Conservation (phyloP, 2,329 filamentous ascomycete genomes). For the Gremmenia infestans region DNA sequence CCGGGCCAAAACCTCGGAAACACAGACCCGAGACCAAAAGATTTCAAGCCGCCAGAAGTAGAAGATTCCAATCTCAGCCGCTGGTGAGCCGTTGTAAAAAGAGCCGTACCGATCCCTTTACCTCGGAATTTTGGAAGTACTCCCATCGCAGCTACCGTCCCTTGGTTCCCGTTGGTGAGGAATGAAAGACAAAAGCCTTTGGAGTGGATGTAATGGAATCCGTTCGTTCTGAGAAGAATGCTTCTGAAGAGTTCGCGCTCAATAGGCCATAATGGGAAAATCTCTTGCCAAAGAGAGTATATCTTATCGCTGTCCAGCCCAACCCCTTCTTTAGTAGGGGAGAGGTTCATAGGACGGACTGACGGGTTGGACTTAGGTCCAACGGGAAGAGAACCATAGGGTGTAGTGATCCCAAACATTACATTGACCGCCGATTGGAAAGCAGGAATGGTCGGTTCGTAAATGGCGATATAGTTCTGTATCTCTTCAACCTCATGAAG, state of each 20-base stretch:
- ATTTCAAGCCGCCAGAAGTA: slow-evolving; percentile 20
- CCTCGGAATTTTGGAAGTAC: slow-evolving; percentile 33
- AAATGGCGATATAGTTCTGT: slow-evolving; percentile 39
- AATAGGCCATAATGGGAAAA: slow-evolving; percentile 35
- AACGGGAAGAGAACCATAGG: slow-evolving; percentile 35
- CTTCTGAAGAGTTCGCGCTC: slow-evolving; percentile 25
- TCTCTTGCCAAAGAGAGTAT: slow-evolving; percentile 31
- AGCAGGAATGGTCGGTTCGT: slow-evolving; percentile 40
- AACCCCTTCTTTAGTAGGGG: neutral
- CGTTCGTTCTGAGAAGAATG: slow-evolving; percentile 27
- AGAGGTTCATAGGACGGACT: no score
- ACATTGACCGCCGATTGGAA: slow-evolving; percentile 36
- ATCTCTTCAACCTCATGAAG: slow-evolving; percentile 31
- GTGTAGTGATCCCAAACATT: slow-evolving; percentile 33
- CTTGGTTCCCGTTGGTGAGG: slow-evolving; percentile 22
- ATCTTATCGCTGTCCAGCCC: slow-evolving; percentile 30
- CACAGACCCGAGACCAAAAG: slow-evolving; percentile 27
- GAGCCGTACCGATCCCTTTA: slow-evolving; percentile 35
- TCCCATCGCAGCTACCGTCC: slow-evolving; percentile 34
- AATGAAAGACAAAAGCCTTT: slow-evolving; percentile 37
- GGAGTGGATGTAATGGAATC: slow-evolving; percentile 35
- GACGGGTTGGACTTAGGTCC: slow-evolving; percentile 2
- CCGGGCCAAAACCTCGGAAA: slow-evolving; percentile 44
- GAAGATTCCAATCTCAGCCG: slow-evolving; percentile 25
- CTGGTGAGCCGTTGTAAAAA: slow-evolving; percentile 30